Base-by-base conservation (phyloP, 306 rosid genomes). In the Senna tora region DNA sequence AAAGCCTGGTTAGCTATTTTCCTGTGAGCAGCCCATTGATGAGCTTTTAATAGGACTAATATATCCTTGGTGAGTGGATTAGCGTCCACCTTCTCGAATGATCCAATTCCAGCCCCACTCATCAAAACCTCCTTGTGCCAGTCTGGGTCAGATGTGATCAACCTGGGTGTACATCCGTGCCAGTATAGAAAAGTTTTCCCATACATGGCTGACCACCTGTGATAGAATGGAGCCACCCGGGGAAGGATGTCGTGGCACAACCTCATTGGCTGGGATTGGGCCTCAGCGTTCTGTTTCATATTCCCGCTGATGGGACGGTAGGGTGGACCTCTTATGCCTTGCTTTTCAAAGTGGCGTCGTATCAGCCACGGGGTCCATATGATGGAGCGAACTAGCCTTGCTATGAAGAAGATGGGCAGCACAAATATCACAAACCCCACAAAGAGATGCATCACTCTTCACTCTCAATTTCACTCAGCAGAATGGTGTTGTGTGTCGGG, bases 321-420 rank as follows among this genome's bases (percentile, higher is more conserved):
- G 50, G 71, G 10, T 1, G 91, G 95, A 47, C 95, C 91, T 6
- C 57, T 50, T 30, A 86, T 77, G 46, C 88, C 88, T 77, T 84
- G 90, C 13, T 69, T 65, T 7, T 43, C 72, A 79, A 89, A 86
- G 77, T 84, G 88, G 36, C 12, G 39, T 39, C 75, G 77, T 41
- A 80, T 65, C 25, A 34, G 15, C 80, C 82, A 64, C 15, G 92
- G 92, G 11, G 73, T 38, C 88, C 84, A 84, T 55, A 80, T 17
- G 22, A n/a, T n/a, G n/a, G n/a, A n/a, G n/a, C n/a, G n/a, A n/a
- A n/a, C n/a, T n/a, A 78, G 65, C 63, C 84, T 87, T 28, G 52
- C n/a, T n/a, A n/a, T 28, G 9, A 75, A 17, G 11, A 83, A 47
- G 57, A 76, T 21, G 43, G 49, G 51, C 32, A 75, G 68, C 2